These are phyloP conservation scores for Nakazawaea ambrosiae DNA, from an alignment of 805 yeast genomes.

Conservation along the genomic window DNA sequence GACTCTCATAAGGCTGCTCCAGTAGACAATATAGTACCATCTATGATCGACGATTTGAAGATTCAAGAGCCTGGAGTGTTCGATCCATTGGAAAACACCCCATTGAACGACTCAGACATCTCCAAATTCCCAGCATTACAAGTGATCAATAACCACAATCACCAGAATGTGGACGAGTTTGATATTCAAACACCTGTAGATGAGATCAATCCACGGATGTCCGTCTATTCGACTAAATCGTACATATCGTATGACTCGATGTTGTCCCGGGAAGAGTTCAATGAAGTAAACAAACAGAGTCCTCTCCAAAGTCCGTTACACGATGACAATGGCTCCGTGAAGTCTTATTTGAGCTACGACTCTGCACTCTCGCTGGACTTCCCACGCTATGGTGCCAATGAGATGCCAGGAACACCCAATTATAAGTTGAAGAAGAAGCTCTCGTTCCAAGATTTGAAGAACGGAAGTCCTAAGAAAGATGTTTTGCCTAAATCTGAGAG, in stretches of 20 bases:
- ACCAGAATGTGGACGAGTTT: too few species aligned
- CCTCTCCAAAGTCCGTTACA: conserved; percentile 17
- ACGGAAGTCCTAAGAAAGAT: conserved; percentile 2
- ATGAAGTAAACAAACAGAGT: too few species aligned
- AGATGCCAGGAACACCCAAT: neutral
- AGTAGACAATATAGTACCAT: conserved; percentile 12
- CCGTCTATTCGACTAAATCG: conserved; percentile 6
- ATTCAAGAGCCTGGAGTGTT: too few species aligned
- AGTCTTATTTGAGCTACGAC: conserved; percentile 55
- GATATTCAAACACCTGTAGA: too few species aligned
- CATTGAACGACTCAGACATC: too few species aligned
- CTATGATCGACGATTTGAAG: conserved; percentile 12
- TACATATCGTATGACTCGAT: conserved; percentile 9
- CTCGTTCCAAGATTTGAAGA: conserved; percentile 42
- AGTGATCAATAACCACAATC: too few species aligned
- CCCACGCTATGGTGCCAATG: too few species aligned
- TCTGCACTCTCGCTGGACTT: conserved; percentile 36
- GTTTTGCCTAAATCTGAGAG: neutral
- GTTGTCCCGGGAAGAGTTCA: conserved; percentile 3
- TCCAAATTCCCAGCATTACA: too few species aligned
- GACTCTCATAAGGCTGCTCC: conserved; percentile 7
- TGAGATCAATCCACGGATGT: conserved; percentile 1
- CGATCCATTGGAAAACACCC: too few species aligned
- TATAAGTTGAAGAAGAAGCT: conserved; percentile 37
- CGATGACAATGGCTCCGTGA: conserved; percentile 30